Evolutionary conservation across 305 asterid species (phyloP), one percentile per base, ranked within the genome.

Genomic region (Rubia peregrina): DNA sequence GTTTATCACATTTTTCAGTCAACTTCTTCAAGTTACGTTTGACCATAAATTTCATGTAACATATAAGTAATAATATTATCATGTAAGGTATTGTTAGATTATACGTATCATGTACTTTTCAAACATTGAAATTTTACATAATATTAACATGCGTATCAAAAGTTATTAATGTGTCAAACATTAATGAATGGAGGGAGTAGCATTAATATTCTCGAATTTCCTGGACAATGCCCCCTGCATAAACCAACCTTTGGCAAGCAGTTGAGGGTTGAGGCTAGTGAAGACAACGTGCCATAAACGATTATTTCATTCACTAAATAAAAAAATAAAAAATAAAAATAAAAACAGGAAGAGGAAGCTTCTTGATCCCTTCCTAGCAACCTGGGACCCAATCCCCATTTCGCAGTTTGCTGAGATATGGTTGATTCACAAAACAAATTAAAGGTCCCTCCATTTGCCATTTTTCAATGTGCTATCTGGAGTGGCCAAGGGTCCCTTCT

Each of bases 311-410:
- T 26, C 41, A 59, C 67, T 65, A 65, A 65, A 5, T 14, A 33
- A 2, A 33, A 33, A 33, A 33, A 4, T 1, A 33, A 33, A 4
- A 4, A 33, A 33, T 2, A 33, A n/a, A n/a, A n/a, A n/a, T n/a
- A n/a, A n/a, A n/a, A 1, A 9, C 3, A 0, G 16, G 8, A 46
- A 9, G 22, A 12, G 73, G 76, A 78, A 71, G 43, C 74, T 74
- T 78, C 79, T 48, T 42, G 59, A 12, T 42, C 43, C 74, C 69
- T 71, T 74, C 79, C 16, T 22, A 16, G 49, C 71, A 36, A 41
- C 9, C 33, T 57, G 79, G 72, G 71, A 13, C 72, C 67, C 75
- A 38, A 44, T 14, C 70, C 10, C 72, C 75, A 70, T 44, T 41
- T 22, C 42, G 21, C 0, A 51, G 24, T 33, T 9, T 0, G 43